Base-by-base conservation (phyloP, 768 basidiomycete species). In the Suillus cothurnatus region DNA sequence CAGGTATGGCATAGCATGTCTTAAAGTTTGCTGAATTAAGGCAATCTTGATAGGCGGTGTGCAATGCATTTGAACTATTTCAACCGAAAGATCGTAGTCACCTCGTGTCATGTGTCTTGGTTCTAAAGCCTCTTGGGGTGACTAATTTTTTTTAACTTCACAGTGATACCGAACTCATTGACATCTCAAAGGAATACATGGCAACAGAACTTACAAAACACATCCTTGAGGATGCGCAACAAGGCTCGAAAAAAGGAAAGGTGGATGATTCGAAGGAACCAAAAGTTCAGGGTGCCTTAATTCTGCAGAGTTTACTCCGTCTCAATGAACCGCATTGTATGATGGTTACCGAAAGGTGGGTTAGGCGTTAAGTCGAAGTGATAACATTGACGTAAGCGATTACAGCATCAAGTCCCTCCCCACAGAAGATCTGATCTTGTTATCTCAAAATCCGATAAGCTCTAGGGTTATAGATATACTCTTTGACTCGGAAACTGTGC, bases 251-350 rank as follows among this genome's bases (percentile, higher is more conserved):
- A 66, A 69, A 62, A 49, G 52, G 63, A 69, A 68, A 61, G 65
- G 19, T n/a, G 19, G 69, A 70, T 62, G 79, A 80, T 63, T 79
- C 81, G 1, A 72, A 87, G 49, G 89, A 88, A 71, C 87, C 90
- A 8, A 92, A 87, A 70, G 85, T 90, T 15, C 94, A 95, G 73
- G 97, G 97, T 1, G 91, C 93, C 3, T 76, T 98, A 21, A 77
- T 99, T 15, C 77, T 98, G 2, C 95, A 99, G 76, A 88, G 91
- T 4, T 78, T 98, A 65, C 83, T 98, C 31, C 84, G 83, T 36
- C 82, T 97, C 28, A 76, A 85, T 0, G 81, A 84, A 11, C 87
- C 90, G 2, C 85, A 90, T 69, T 91, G 92, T 71, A 81, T 85
- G 56, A 77, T 86, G 28, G 86, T 95, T 4, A 77, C 90, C 28